phyloP scores from a whole-genome alignment of 768 basidiomycete genomes.

The Hysterangium stoloniferum region DNA sequence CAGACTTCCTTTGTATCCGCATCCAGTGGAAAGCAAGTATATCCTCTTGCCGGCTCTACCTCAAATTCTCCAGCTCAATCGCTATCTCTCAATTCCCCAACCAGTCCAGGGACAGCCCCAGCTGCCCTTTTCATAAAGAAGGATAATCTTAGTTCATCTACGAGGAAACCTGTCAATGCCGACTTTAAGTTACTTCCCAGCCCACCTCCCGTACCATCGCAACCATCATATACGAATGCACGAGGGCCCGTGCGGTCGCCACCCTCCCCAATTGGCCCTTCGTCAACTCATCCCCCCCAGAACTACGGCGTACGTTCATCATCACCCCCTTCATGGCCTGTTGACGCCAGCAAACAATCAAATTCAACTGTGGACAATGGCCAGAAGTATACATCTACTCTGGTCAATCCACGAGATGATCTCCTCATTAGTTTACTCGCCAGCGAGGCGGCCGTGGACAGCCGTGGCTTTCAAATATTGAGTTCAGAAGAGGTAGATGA shows the following conservation, averaged over 20 bases:
- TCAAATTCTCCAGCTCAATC: slow-evolving; percentile 23
- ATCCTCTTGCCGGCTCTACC: slow-evolving; percentile 22
- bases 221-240: slow-evolving; percentile 20
- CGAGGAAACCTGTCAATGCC: slow-evolving; percentile 23
- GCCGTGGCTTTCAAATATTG: slow-evolving; percentile 71
- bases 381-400: slow-evolving; percentile 36
- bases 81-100: slow-evolving; percentile 17
- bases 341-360: slow-evolving; percentile 27
- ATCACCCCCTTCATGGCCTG: neutral
- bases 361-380: slow-evolving; percentile 24
- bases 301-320: slow-evolving; percentile 23
- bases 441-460: slow-evolving; percentile 92
- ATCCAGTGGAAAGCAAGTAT: slow-evolving; percentile 32
- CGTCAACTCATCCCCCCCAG: slow-evolving; percentile 29
- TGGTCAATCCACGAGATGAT: slow-evolving; percentile 65
- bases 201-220: slow-evolving; percentile 21
- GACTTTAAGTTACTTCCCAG: slow-evolving; percentile 17
- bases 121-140: slow-evolving; percentile 46
- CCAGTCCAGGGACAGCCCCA: slow-evolving; percentile 33
- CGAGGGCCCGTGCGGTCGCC: slow-evolving; percentile 17
- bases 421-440: slow-evolving; percentile 84
- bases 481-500: slow-evolving; percentile 65
- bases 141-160: slow-evolving; percentile 10
- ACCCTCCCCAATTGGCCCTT: slow-evolving; percentile 31
- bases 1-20: slow-evolving; percentile 16